Conservation (phyloP, 495 filamentous ascomycete species). For the Xylaria grammica region DNA sequence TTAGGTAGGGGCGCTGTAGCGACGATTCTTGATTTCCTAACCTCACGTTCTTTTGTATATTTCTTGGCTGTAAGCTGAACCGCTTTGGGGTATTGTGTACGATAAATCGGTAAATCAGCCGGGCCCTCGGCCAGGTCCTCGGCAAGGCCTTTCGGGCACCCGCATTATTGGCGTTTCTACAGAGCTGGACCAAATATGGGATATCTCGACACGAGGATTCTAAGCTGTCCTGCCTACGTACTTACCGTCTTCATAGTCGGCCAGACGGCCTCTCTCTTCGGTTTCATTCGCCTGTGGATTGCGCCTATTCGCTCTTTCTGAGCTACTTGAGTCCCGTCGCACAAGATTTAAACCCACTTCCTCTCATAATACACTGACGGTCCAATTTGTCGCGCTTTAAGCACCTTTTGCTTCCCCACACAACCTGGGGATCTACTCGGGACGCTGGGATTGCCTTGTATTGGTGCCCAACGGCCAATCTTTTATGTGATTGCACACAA, state of each 20-base stretch:
- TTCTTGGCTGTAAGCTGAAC: not conserved
- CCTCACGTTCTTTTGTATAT: not conserved
- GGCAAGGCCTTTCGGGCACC: too few species aligned
- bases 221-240: not conserved
- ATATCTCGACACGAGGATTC: not conserved
- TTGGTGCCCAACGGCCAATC: slow-evolving; percentile 21
- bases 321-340: not conserved
- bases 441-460: not conserved
- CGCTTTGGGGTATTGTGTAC: not conserved
- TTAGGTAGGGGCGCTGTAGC: not conserved
- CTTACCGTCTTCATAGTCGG: not conserved
- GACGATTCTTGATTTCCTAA: not conserved
- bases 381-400: slow-evolving; percentile 12
- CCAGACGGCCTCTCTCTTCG: not conserved
- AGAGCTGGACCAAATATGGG: not conserved
- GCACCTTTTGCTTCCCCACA: slow-evolving; percentile 17
- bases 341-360: slow-evolving; percentile 14
- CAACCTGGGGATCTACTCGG: not conserved
- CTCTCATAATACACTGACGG: not conserved
- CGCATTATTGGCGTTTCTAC: not conserved
- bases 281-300: not conserved
- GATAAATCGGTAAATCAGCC: not conserved
- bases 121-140: not conserved
- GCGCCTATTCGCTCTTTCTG: not conserved
- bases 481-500: slow-evolving; percentile 2